These are phyloP conservation scores for Pyracantha coccinea DNA, from an alignment of 331 rosid genomes.

Conservation along the genomic window DNA sequence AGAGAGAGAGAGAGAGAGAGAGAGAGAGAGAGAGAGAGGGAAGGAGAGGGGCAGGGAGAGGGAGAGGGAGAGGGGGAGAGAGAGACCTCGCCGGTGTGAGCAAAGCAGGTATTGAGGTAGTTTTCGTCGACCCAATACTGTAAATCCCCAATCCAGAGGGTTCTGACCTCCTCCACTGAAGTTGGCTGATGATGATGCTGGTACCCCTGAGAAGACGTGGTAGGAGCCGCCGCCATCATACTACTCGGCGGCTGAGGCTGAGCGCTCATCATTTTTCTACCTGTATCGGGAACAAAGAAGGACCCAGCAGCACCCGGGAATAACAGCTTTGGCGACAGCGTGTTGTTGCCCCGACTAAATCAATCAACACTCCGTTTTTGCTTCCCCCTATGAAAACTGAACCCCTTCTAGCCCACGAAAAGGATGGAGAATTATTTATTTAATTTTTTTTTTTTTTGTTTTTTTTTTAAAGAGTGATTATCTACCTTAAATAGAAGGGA, in stretches of 20 bases:
- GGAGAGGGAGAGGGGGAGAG: too few species aligned
- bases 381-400: not conserved
- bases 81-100: constrained; percentile 77
- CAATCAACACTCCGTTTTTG: not conserved
- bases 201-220: constrained; percentile 28
- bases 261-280: not conserved
- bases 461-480: too few species aligned
- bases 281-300: not conserved
- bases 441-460: too few species aligned
- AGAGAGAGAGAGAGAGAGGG: constrained; percentile 9
- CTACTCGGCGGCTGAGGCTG: constrained; percentile 5
- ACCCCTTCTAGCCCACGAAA: too few species aligned
- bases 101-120: constrained; percentile 63
- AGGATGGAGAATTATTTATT: too few species aligned
- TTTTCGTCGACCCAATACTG: constrained; percentile 92
- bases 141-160: constrained; percentile 90
- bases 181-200: constrained; percentile 46
- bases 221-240: constrained; percentile 10
- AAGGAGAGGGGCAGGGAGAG: too few species aligned
- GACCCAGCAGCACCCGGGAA: not conserved
- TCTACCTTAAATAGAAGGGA: too few species aligned
- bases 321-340: not conserved
- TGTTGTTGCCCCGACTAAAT: not conserved
- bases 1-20: not conserved
- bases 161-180: constrained; percentile 69